These are phyloP conservation scores for Leptographium radiaticola DNA, from an alignment of 2,329 filamentous ascomycete species.

Conservation along the genomic window DNA sequence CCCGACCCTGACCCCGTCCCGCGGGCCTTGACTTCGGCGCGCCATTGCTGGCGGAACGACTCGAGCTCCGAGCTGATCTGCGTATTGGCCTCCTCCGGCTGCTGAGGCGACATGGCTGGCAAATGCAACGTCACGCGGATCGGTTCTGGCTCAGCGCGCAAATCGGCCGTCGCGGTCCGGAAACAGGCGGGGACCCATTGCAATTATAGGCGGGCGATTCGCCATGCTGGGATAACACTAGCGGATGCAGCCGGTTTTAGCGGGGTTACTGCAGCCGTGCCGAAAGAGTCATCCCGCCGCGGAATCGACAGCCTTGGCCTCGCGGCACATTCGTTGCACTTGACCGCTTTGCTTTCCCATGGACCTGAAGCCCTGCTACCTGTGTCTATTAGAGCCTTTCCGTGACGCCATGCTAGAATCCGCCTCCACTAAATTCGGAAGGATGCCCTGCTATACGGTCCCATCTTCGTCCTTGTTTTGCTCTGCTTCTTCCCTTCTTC, in stretches of 20 bases:
- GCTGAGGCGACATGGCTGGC: conserved; percentile 5
- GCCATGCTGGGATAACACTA: background rate
- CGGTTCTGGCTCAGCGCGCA: background rate
- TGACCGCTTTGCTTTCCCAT: background rate
- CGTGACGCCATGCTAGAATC: background rate
- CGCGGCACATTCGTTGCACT: background rate
- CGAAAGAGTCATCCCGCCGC: background rate
- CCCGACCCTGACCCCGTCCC: background rate
- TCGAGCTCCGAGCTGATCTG: conserved; percentile 60
- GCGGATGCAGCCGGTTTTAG: background rate
- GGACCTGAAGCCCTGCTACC: background rate
- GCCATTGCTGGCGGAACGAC: conserved; percentile 76
- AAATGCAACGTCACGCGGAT: background rate
- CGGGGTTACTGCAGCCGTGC: background rate
- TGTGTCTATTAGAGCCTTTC: background rate
- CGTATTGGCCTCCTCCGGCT: background rate
- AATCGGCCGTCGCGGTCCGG: background rate
- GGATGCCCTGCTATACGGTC: no score
- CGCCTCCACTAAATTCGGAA: background rate
- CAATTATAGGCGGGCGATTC: background rate
- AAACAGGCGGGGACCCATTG: background rate
- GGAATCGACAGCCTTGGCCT: background rate
- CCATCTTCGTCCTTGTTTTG: background rate
- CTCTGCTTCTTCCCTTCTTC: background rate
- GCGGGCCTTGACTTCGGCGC: conserved; percentile 53